Conservation (phyloP, 2,329 filamentous ascomycete species). For the Trichothecium roseum region DNA sequence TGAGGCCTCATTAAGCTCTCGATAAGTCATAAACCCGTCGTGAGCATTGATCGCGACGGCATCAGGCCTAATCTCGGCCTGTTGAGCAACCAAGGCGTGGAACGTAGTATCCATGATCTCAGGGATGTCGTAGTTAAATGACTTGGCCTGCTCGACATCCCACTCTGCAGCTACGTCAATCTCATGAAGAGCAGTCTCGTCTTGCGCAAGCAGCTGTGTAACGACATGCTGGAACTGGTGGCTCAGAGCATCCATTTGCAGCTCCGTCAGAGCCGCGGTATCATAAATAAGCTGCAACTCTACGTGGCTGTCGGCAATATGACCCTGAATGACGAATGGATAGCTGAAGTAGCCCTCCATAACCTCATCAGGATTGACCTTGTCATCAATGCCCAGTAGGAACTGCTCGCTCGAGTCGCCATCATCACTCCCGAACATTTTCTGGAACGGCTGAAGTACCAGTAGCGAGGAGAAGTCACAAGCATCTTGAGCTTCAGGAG, state of each 20-base stretch:
- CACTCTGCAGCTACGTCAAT: background rate
- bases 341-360: constrained; percentile 3
- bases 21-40: constrained; percentile 3
- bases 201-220: background rate
- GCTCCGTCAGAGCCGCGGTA: background rate
- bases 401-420: background rate
- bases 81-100: background rate
- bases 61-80: background rate
- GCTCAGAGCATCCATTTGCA: constrained; percentile 1
- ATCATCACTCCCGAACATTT: background rate
- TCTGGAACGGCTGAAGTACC: constrained; percentile 2
- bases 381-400: no score
- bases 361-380: no score
- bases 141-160: constrained; percentile 1
- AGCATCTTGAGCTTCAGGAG: constrained; percentile 4
- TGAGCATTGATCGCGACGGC: background rate
- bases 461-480: constrained; percentile 3
- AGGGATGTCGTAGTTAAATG: background rate
- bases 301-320: background rate
- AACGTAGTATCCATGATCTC: background rate
- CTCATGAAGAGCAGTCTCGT: background rate
- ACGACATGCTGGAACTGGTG: constrained; percentile 4
- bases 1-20: background rate
- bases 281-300: constrained; percentile 4
- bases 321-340: constrained; percentile 1